These are phyloP conservation scores for Tephrocybe rancida DNA, from an alignment of 768 basidiomycete genomes.

Conservation along the genomic window DNA sequence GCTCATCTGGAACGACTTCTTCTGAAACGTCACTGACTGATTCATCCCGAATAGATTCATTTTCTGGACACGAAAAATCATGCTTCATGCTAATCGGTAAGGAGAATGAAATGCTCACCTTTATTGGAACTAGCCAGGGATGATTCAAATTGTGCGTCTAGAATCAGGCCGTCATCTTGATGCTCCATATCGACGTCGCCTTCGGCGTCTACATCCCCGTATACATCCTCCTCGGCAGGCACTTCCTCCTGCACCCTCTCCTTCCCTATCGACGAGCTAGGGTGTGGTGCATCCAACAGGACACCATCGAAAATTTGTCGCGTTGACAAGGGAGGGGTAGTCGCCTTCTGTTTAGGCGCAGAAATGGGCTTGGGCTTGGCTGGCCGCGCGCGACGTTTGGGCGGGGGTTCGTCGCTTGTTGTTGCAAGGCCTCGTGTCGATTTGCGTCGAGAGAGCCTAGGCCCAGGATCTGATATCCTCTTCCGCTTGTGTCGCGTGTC, in stretches of 20 bases:
- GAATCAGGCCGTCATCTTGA: constrained; percentile 1
- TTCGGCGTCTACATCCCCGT: constrained; percentile 12
- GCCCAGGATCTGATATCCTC: constrained; percentile 16
- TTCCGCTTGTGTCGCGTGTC: constrained; percentile 19
- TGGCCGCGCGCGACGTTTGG: constrained; percentile 12
- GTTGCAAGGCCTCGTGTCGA: neutral
- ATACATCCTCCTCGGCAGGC: neutral
- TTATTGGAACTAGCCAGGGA: constrained; percentile 22
- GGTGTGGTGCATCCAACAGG: constrained; percentile 3
- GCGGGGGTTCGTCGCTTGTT: neutral
- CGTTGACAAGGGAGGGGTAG: constrained; percentile 2
- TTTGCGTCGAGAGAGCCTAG: constrained; percentile 9
- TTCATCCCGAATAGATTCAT: constrained; percentile 9
- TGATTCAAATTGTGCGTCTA: constrained; percentile 13
- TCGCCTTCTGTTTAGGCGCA: neutral
- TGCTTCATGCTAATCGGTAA: neutral
- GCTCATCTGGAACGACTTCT: neutral
- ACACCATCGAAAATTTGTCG: constrained; percentile 21
- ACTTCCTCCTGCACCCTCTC: constrained; percentile 7
- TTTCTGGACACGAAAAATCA: constrained; percentile 1
- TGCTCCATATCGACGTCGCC: constrained; percentile 11
- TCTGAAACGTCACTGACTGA: neutral
- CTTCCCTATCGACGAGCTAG: constrained; percentile 9
- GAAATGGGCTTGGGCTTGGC: neutral
- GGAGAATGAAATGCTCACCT: constrained; percentile 6